Evolutionary conservation across 441 rosid genomes (phyloP).

Genomic region (Aleurites moluccanus): DNA sequence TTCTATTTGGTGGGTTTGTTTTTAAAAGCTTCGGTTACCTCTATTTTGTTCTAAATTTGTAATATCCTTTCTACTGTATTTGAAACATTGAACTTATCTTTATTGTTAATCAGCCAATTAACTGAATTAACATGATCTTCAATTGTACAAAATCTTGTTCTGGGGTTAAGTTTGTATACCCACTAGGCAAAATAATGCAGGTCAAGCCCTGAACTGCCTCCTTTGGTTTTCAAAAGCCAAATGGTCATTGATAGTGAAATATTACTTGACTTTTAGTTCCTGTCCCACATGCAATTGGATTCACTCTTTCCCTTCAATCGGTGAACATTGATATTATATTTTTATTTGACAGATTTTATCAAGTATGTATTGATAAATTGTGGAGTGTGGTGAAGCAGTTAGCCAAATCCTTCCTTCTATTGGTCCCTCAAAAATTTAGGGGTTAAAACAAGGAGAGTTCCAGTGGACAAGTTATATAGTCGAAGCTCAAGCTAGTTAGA

Average conservation of each 20-base stretch:
- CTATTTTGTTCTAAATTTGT: too few species aligned
- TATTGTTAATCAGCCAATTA: too few species aligned
- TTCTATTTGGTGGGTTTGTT: too few species aligned
- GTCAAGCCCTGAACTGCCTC: background rate
- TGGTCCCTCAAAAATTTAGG: background rate
- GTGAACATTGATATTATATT: background rate
- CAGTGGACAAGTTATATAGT: background rate
- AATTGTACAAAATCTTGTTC: background rate
- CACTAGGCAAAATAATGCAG: background rate
- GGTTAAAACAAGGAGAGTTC: background rate
- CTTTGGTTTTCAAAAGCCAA: conserved; percentile 1
- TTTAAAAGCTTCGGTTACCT: too few species aligned
- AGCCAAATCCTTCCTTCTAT: background rate
- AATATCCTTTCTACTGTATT: too few species aligned
- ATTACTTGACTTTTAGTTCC: background rate
- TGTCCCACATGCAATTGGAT: too few species aligned
- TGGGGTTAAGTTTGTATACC: background rate
- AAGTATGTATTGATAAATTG: background rate
- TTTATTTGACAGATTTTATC: conserved; percentile 15
- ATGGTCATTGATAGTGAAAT: background rate
- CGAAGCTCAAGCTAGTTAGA: background rate
- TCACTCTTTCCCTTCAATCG: background rate
- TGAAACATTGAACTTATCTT: too few species aligned
- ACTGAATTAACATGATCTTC: too few species aligned
- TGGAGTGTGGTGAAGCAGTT: background rate